Percentiles rank a stretch among this genome's conserved stretches.
Evolutionary conservation across 140 eudicot species (phyloP).

Genomic region (Flaveria floridana): DNA sequence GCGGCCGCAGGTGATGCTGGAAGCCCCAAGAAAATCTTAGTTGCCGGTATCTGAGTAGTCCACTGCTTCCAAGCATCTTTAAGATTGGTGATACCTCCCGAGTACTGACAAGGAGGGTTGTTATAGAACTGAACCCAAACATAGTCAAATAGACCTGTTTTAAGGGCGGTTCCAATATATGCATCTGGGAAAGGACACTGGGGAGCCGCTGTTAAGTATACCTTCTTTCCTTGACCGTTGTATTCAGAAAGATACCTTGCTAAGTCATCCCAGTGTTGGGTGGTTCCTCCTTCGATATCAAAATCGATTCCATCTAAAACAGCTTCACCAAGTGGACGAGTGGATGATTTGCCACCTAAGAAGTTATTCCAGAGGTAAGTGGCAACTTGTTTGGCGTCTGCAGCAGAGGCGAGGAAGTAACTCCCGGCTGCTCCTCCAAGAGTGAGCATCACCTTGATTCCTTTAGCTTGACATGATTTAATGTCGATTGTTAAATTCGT

Average conservation of each 20-base stretch:
- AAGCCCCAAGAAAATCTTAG: conserved; percentile 47
- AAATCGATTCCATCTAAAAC: conserved; percentile 52
- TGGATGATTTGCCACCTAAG: conserved; percentile 40
- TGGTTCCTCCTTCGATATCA: conserved; percentile 45
- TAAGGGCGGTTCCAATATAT: conserved; percentile 43
- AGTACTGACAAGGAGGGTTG: conserved; percentile 51
- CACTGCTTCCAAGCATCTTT: conserved; percentile 52
- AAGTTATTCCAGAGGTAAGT: conserved; percentile 48
- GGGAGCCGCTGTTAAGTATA: conserved; percentile 50
- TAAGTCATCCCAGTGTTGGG: conserved; percentile 45
- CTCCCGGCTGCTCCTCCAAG: conserved; percentile 53
- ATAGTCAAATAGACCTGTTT: conserved; percentile 50
- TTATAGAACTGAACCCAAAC: conserved; percentile 63
- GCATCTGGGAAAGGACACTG: conserved; percentile 58
- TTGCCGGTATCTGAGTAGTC: conserved; percentile 35
- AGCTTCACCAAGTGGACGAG: conserved; percentile 49
- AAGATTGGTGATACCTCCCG: conserved; percentile 31
- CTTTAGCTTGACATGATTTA: conserved; percentile 46
- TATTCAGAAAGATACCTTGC: conserved; percentile 37
- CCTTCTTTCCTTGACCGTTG: conserved; percentile 36
- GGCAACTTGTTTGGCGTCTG: conserved; percentile 41
- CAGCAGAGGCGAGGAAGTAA: conserved; percentile 47
- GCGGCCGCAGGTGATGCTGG: conserved; percentile 54
- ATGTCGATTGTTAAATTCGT: conserved; percentile 39
- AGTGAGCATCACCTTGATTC: conserved; percentile 51